Evolutionary conservation across 805 yeast species (phyloP), one percentile per base, ranked within the genome.

Genomic region (Candida dendrica): DNA sequence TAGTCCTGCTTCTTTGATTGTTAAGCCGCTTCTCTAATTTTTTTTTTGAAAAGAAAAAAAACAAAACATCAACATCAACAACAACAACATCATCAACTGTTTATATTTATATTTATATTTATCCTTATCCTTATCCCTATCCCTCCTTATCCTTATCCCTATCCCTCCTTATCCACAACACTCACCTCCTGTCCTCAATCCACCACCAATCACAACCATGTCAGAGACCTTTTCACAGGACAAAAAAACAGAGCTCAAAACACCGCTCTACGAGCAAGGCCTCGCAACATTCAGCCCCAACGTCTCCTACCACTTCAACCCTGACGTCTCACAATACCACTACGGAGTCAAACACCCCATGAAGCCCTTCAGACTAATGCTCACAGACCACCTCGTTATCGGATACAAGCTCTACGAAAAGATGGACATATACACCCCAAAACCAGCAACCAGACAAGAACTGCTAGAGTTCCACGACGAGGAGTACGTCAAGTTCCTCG

Each of bases 321-420:
- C 89, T 20, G 78, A 81, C 41, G 95, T 82, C 0, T 72, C 86
- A 1, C 75, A 77, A 49, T 90, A 81, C 62, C 96, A 90, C 56
- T 90, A 86, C 61, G 98, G 98, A 15, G 84, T 86, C 1, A 76
- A 80, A 46, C 98, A 91, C 63, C 98, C 98, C n/a, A 91, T 91
- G 98, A 91, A 91, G 61, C 98, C 98, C 14, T 87, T 90, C 61
- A 69, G 98, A 49, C 69, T 93, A 47, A 83, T 89, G 90, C 73
- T 91, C 36, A 91, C 98, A 0, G 97, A 91, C 64, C 96, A 90
- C 59, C 67, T 91, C 47, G 91, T 91, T 40, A 76, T 83, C 29
- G 80, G 84, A 13, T 91, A 93, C 63, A 87, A 87, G 44, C 66
- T 91, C 37, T 87, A 90, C 60, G 88, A 88, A 54, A 74, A 81